Evolutionary conservation across 257 asterid genomes (phyloP), one percentile per base, ranked within the genome.

Genomic region (Forsythia suspensa): DNA sequence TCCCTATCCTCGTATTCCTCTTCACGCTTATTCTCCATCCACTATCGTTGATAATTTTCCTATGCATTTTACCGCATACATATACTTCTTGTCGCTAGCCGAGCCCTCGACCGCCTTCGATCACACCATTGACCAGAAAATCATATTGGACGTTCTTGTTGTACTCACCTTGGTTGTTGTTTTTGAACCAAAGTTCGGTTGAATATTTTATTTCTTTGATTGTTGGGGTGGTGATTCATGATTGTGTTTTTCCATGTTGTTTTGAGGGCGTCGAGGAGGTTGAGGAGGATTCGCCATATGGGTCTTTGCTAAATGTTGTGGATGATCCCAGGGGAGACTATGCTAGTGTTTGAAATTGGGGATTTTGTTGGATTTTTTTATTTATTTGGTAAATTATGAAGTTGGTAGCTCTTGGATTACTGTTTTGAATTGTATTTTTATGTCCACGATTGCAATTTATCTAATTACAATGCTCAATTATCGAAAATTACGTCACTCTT

Each of bases 281-380:
- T 6, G 55, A 75, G 80, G 97, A 84, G 76, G 94, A 87, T 71
- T 90, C 98, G 70, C 99, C 97, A 4, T 95, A 92, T 66, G 99
- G 98, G 11, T 78, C 94, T 67, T 82, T 95, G 91, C 91, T 95
- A 11, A 89, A 90, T 78, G 95, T 85, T 9, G 91, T 84, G 37
- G 97, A 91, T 77, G 86, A 90, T 79, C 97, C 94, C 9, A 84
- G 87, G 77, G 99, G 97, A 55, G 92, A 82, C 4, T 93, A 93
- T 76, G 76, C 91, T 24, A 88, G 91, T 77, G 94, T 90, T 77
- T 93, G 94, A 92, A 48, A 8, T 71, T 8, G 48, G 52, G 42
- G 41, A 15, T 68, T 2, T 68, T 68, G 46, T 68, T 11, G 52
- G 13, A 9, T 38, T 70, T 44, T 24, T 70, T 70, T 24, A 38